phyloP scores from a whole-genome alignment of 225 moss, liverwort and hornwort species.

The Polytrichum formosum region DNA sequence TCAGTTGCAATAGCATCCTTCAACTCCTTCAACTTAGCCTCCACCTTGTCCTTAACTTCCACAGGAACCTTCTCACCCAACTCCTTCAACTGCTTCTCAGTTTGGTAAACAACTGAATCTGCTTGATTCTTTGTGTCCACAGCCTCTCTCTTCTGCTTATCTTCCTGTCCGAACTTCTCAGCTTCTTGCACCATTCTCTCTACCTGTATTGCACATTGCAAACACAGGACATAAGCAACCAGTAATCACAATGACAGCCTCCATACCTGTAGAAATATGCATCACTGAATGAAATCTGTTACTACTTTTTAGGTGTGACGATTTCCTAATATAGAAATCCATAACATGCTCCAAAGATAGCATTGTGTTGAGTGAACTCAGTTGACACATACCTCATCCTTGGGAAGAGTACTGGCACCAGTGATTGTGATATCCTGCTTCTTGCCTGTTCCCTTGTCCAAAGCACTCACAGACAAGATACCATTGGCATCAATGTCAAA shows the following conservation, averaged over 20 bases:
- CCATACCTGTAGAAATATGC: no score
- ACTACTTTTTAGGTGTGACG: no score
- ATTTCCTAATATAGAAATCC: no score
- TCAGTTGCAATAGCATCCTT: constrained; percentile 71
- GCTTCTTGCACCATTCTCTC: constrained; percentile 97
- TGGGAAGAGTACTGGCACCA: constrained; percentile 88
- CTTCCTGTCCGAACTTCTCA: constrained; percentile 87
- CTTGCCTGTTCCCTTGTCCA: constrained; percentile 92
- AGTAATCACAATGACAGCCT: no score
- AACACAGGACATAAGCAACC: no score
- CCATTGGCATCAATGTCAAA: constrained; percentile 97
- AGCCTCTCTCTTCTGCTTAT: constrained; percentile 85
- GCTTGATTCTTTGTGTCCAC: constrained; percentile 95
- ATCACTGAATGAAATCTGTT: no score
- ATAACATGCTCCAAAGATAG: no score
- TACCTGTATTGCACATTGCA: constrained; percentile 26
- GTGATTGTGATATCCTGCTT: constrained; percentile 97
- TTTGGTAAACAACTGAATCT: constrained; percentile 85
- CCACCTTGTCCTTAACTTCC: constrained; percentile 84
- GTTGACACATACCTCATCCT: constrained; percentile 58
- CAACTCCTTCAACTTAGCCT: constrained; percentile 78
- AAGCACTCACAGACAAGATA: constrained; percentile 78
- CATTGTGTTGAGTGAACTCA: no score
- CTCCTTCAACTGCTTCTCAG: constrained; percentile 93
- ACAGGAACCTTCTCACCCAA: constrained; percentile 74